Base-by-base conservation (phyloP, 1,284 basidiomycete species). In the Earliella scabrosa region DNA sequence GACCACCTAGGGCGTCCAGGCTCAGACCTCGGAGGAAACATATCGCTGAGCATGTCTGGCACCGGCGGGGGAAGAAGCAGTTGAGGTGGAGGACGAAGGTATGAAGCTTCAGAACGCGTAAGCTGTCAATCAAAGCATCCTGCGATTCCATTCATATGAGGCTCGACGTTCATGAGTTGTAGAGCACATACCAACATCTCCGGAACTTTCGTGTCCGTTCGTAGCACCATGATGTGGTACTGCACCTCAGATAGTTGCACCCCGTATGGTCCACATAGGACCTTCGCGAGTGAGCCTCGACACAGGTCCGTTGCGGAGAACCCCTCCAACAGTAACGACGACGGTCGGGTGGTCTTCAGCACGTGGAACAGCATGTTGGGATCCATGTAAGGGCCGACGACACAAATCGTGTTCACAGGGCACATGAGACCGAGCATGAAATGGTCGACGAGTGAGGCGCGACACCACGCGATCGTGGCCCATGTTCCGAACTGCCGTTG, bases 301-400 rank as follows among this genome's bases (percentile, higher is more conserved):
- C n/a, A n/a, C n/a, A n/a, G n/a, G n/a, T 44, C 27, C 14, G 14
- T 20, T 20, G n/a, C 14, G 4, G 20, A 20, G 45, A 51, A 56
- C 13, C 20, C 45, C 4, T 46, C 21, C 44, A 56, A 36, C 27
- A 34, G 36, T 10, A 50, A 16, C n/a, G 50, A 43, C 24, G 31
- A 26, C 23, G 54, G 54, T 13, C 44, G 43, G 5, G 54, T 41
- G 6, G 31, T 32, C 14, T 13, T 16, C 4, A 56, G 43, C n/a
- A 56, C 48, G n/a, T 43, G 35, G 35, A 21, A 44, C 21, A 56
- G 32, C 48, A 56, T 56, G 29, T 32, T 20, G 35, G 31, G 31
- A 36, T 50, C 31, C 54, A 51, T 50, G 36, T 21, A 27, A 13
- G 29, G 21, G 20, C 54, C 54, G 3, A 20, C 13, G 44, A 56